Evolutionary conservation across 2,329 filamentous ascomycete genomes (phyloP), one percentile per base, ranked within the genome.

Genomic region (Drechslerella dactyloides): DNA sequence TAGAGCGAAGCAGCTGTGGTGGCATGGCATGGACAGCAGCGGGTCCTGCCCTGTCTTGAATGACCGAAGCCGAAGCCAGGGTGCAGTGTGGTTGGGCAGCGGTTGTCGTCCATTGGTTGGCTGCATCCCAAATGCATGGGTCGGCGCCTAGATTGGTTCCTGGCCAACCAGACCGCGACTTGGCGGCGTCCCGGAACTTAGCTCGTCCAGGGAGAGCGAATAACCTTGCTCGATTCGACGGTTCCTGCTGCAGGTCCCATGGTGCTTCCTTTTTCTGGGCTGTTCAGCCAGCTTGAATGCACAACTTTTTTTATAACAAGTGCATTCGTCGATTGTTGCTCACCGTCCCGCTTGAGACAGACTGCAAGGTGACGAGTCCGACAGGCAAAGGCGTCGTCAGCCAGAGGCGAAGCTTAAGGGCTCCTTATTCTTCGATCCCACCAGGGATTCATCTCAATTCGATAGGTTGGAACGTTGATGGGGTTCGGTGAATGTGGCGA

Each of bases 141-240:
- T 56, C 62, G 68, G 68, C 68, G 68, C 68, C 68, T 72, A 72
- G 68, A 72, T 65, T 72, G 50, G 54, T n/a, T 51, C 40, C 60
- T 44, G 55, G 48, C 68, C 68, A 72, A 72, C 60, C 68, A 72
- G 60, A 72, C 68, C 68, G 68, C 60, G 37, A 30, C 68, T 72
- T 72, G 68, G 68, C 60, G 42, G 59, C 56, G 59, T 64, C 60
- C 60, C 68, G 68, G 55, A 65, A 60, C 51, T 72, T 60, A 65
- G 66, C 54, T 52, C 46, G 55, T 42, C 59, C 54, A 59, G 48
- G 40, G 55, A 58, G 58, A 60, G 66, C 66, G 66, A 70, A 70
- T 70, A 51, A 52, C 54, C 66, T 64, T 70, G 66, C 59, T 21
- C n/a, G 11, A 27, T 64, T 64, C 33, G 66, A 63, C 53, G 42